Base-by-base conservation (phyloP, 495 filamentous ascomycete genomes). In the Achaetomiella virescens region DNA sequence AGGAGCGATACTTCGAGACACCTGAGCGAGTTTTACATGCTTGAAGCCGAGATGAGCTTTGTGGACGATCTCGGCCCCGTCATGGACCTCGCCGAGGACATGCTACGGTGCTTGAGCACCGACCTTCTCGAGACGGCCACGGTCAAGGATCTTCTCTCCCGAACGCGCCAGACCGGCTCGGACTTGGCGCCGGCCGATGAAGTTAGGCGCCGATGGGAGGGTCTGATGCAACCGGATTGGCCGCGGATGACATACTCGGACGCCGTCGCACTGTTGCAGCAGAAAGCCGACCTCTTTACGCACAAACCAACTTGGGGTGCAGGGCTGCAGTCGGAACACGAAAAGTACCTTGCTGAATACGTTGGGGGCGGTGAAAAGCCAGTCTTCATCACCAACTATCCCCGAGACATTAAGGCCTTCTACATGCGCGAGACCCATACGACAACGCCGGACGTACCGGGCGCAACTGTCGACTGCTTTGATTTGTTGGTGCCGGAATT, bases 1-100 rank as follows among this genome's bases (percentile, higher is more conserved):
- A 88, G 83, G 71, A 96, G 90, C 67, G 91, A 97, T 70, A 97
- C 93, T 6, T 81, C 91, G 15, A 86, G 95, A 35, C 93, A 98
- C 72, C 75, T 97, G 44, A 95, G 89, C 74, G 93, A 98, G 63
- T 98, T 98, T 69, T 97, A 97, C 72, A 98, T 98, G 93, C 81
- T 98, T 2, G 93, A 98, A 71, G 91, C 84, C 8, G 93, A 98
- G 70, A 72, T 88, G 49, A 84, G 80, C 66, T 96, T 95, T 67
- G 83, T 85, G 48, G 75, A 88, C 27, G 76, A 83, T 45, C 69
- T 96, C 20, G 71, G 76, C 40, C 72, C 76, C 9, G 77, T 98
- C 54, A 91, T 96, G 76, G 75, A 84, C 55, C 65, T 93, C 9
- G 79, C 88, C n/a, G 89, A 97, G 69, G 71, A 84, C 55, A 81